phyloP scores from a whole-genome alignment of 1,284 basidiomycete genomes.

The Schizophyllum commune region DNA sequence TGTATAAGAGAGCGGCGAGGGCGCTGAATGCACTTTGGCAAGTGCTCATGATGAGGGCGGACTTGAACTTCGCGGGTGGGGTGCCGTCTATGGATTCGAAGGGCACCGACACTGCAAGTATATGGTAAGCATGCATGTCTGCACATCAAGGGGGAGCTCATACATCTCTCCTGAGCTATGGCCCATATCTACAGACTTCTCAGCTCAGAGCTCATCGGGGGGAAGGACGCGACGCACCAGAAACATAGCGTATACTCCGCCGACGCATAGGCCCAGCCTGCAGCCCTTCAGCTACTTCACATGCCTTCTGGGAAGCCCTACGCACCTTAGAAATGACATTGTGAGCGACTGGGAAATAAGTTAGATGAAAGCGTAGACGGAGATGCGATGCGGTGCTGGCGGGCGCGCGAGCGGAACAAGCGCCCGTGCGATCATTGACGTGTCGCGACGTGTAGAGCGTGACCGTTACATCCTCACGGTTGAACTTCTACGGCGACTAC shows the following conservation, averaged over 20 bases:
- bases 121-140: conserved; percentile 4
- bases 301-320: neutral
- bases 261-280: conserved; percentile 57
- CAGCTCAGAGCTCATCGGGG: conserved; percentile 2
- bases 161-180: conserved; percentile 85
- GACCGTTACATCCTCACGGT: too few species aligned
- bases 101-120: conserved; percentile 69
- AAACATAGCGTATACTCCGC: conserved; percentile 76
- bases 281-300: neutral
- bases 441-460: too few species aligned
- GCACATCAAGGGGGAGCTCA: conserved; percentile 20
- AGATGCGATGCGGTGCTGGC: neutral
- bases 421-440: neutral
- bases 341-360: neutral
- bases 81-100: conserved; percentile 63
- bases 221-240: conserved; percentile 37
- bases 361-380: neutral
- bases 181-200: conserved; percentile 64
- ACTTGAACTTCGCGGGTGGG: conserved; percentile 75
- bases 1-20: conserved; percentile 73
- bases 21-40: conserved; percentile 81
- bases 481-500: too few species aligned
- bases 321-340: neutral
- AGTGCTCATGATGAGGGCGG: conserved; percentile 82
- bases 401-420: too few species aligned